Evolutionary conservation across 192 early-diverging fungal species (phyloP), one percentile per base, ranked within the genome.

Genomic region (Rhizophagus clarus): DNA sequence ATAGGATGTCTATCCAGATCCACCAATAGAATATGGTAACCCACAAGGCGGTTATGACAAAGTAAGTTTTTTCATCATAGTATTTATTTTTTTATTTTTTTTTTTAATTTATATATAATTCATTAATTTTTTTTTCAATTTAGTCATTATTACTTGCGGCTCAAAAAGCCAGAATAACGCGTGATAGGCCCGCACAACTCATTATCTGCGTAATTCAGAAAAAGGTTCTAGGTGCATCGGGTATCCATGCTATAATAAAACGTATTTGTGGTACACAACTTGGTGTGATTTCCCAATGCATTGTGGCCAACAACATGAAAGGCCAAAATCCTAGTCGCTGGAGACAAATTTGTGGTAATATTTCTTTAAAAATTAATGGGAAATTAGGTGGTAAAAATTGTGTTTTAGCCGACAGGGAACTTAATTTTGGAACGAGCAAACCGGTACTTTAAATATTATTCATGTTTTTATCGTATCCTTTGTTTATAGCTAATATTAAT

Each of bases 321-420:
- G 10, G 12, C 45, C 47, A 14, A 34, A 72, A 10, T 71, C 15
- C n/a, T 20, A 63, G 42, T 66, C 51, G 51, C 0, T 40, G 82
- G 81, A 32, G 89, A 61, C 95, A 97, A 87, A 97, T 96, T 84
- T 95, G 93, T 76, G 94, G 94, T 14, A 97, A 95, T 80, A 88
- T 98, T 61, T 92, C 91, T 61, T 87, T 98, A 42, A 98, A 98
- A 87, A 91, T 98, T 81, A 98, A 98, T 81, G 87, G 90, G 1
- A 86, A 86, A 88, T 86, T 99, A 5, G 95, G 96, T 72, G 97
- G 96, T 49, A 91, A 89, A 82, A 97, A 71, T 84, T 97, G 40
- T 79, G 62, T 0, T 77, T 82, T n/a, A 61, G 79, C 94, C 10
- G 95, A 70, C 6, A 42, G 37, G 6, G 68, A 70, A 70, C 34